Evolutionary conservation across 2,329 filamentous ascomycete species (phyloP).

Genomic region (Fusarium ramigenum): DNA sequence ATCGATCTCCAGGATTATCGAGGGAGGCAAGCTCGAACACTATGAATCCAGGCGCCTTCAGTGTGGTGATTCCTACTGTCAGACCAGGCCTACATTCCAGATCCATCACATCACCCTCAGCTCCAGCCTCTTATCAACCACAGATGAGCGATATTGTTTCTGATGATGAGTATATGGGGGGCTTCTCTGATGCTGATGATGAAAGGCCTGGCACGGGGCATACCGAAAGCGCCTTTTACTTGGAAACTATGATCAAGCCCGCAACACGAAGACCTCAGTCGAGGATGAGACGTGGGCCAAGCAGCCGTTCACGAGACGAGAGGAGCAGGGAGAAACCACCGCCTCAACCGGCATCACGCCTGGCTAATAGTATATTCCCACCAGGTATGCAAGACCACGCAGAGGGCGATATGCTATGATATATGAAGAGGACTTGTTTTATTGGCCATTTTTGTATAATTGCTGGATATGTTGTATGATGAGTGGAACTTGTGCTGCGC

Average conservation of each 20-base stretch:
- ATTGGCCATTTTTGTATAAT: conserved; percentile 10
- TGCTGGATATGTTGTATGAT: conserved; percentile 24
- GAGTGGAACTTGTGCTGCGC: conserved; percentile 12
- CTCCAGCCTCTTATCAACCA: conserved; percentile 63
- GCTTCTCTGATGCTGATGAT: conserved; percentile 82
- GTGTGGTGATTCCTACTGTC: conserved; percentile 47
- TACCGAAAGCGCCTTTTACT: conserved; percentile 61
- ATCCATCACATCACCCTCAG: conserved; percentile 83
- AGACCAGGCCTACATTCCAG: conserved; percentile 80
- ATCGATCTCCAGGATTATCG: conserved; percentile 70
- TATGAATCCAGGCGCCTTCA: conserved; percentile 71
- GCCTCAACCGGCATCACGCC: conserved; percentile 54
- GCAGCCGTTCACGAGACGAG: conserved; percentile 49
- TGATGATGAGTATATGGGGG: conserved; percentile 78
- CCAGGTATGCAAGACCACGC: conserved; percentile 48
- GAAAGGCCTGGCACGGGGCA: conserved; percentile 55
- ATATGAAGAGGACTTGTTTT: not conserved
- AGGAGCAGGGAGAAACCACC: conserved; percentile 48
- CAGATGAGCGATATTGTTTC: conserved; percentile 71
- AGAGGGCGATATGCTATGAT: conserved; percentile 50
- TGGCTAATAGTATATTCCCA: conserved; percentile 48
- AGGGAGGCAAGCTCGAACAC: conserved; percentile 69
- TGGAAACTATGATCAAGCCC: conserved; percentile 70
- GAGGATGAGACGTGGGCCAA: conserved; percentile 44
- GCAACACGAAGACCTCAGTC: conserved; percentile 65